These are phyloP conservation scores for Coccinonectria pachysandricola DNA, from an alignment of 2,329 filamentous ascomycete species.

Conservation along the genomic window DNA sequence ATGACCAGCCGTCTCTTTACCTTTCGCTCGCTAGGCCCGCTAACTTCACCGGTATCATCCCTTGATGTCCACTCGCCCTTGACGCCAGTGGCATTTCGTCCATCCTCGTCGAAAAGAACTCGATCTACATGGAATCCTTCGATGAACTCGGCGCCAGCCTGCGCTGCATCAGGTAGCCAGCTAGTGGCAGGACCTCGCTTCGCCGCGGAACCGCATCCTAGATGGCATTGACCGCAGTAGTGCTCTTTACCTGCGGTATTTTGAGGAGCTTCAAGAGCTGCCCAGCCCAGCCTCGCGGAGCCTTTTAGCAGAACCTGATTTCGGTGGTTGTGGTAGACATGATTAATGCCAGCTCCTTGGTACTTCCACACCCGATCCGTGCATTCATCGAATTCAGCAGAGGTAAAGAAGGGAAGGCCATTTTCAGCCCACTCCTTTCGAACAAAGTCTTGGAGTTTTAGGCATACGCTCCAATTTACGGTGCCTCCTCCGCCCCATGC, in stretches of 20 bases:
- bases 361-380: slow-evolving; percentile 68
- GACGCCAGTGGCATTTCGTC: slow-evolving; percentile 57
- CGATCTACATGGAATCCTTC: slow-evolving; percentile 69
- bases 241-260: slow-evolving; percentile 69
- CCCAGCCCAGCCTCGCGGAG: slow-evolving; percentile 61
- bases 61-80: slow-evolving; percentile 66
- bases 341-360: slow-evolving; percentile 62
- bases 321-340: slow-evolving; percentile 61
- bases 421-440: slow-evolving; percentile 68
- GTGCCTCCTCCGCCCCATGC: slow-evolving; percentile 81
- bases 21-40: slow-evolving; percentile 37
- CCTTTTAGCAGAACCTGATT: slow-evolving; percentile 69
- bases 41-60: slow-evolving; percentile 49
- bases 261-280: slow-evolving; percentile 59
- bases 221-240: slow-evolving; percentile 56
- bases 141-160: slow-evolving; percentile 68
- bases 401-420: slow-evolving; percentile 64
- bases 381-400: slow-evolving; percentile 63
- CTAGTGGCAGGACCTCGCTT: slow-evolving; percentile 72
- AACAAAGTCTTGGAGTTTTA: slow-evolving; percentile 63
- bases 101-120: slow-evolving; percentile 54
- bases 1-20: slow-evolving; percentile 54
- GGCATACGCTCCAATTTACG: slow-evolving; percentile 67
- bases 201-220: slow-evolving; percentile 53
- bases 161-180: slow-evolving; percentile 71